phyloP scores from a whole-genome alignment of 805 yeast genomes.

The Saturnispora sekii region DNA sequence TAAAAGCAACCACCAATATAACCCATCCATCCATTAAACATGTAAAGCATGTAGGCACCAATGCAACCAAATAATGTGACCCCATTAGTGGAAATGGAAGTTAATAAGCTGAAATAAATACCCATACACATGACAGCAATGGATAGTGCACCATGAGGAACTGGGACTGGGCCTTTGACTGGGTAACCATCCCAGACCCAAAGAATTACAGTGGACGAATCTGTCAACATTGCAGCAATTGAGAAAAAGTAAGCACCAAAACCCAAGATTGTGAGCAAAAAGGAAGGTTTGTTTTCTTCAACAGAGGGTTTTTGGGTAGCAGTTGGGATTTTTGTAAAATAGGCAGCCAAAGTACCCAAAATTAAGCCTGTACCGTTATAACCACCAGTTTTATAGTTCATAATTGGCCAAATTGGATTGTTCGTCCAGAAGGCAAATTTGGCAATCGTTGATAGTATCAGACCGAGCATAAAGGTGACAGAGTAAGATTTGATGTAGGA shows the following conservation, averaged over 20 bases:
- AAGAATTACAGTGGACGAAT: slow-evolving; percentile 74
- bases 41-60: slow-evolving; percentile 43
- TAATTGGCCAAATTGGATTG: slow-evolving; percentile 94
- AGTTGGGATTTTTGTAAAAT: slow-evolving; percentile 36
- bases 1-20: slow-evolving; percentile 61
- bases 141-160: slow-evolving; percentile 69
- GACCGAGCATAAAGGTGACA: slow-evolving; percentile 57
- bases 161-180: slow-evolving; percentile 75
- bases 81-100: slow-evolving; percentile 15
- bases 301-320: not conserved
- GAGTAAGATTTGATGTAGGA: slow-evolving; percentile 33
- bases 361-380: slow-evolving; percentile 61
- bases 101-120: slow-evolving; percentile 34
- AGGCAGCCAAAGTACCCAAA: slow-evolving; percentile 53
- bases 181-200: slow-evolving; percentile 99
- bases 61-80: slow-evolving; percentile 32
- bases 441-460: slow-evolving; percentile 60
- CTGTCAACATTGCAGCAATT: slow-evolving; percentile 65
- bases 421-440: slow-evolving; percentile 74
- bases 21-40: slow-evolving; percentile 58
- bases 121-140: slow-evolving; percentile 54
- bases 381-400: slow-evolving; percentile 82
- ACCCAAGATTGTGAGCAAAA: slow-evolving; percentile 49
- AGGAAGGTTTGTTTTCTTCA: slow-evolving; percentile 1
- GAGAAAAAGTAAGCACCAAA: slow-evolving; percentile 70